phyloP scores from a whole-genome alignment of 306 rosid species.

The Dryas octopetala region DNA sequence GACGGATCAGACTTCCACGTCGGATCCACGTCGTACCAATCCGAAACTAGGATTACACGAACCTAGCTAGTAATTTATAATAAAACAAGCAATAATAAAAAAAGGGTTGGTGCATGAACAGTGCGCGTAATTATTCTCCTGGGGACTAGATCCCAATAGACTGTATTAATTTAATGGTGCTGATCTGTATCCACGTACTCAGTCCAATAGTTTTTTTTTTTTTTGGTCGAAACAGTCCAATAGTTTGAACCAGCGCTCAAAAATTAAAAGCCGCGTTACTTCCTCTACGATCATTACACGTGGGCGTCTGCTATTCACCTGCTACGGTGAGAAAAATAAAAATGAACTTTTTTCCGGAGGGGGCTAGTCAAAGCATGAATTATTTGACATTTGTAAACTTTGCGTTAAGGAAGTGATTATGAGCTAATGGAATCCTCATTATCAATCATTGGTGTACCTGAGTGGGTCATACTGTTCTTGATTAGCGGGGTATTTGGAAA shows the following conservation, averaged over 20 bases:
- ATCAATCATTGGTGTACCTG: background rate
- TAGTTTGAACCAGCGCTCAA: background rate
- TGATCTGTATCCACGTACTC: conserved; percentile 37
- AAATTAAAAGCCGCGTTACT: background rate
- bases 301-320: conserved; percentile 1
- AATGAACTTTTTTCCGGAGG: background rate
- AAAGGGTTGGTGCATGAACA: too few relatives aligned
- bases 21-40: conserved; percentile 42
- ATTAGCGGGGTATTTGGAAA: background rate
- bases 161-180: background rate
- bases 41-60: background rate
- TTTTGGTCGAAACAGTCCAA: too few relatives aligned
- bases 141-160: background rate
- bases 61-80: too few relatives aligned
- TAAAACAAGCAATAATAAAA: too few relatives aligned
- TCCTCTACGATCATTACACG: background rate
- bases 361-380: too few relatives aligned
- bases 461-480: background rate
- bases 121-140: too few relatives aligned
- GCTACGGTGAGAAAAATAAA: background rate
- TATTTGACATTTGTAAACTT: background rate
- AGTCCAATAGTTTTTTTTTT: background rate
- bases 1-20: conserved; percentile 47
- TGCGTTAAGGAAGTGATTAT: background rate
- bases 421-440: background rate